Conservation (phyloP, 164 flowering plant genomes). For the Aristolochia californica region DNA sequence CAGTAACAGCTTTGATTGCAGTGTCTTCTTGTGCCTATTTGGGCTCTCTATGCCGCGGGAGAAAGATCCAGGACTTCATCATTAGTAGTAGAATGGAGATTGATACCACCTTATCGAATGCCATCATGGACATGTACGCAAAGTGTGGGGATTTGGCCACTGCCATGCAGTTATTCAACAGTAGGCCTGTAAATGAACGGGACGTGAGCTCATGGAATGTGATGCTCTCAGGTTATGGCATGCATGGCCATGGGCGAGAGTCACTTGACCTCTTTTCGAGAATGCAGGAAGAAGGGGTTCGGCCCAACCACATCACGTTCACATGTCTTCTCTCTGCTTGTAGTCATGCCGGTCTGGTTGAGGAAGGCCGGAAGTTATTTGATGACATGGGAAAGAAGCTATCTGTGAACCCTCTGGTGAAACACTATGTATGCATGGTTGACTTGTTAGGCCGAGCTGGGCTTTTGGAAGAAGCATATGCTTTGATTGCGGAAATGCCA, state of each 20-base stretch:
- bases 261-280: conserved; percentile 20
- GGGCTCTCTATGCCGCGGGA: conserved; percentile 28
- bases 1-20: conserved; percentile 30
- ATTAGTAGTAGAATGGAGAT: conserved; percentile 11
- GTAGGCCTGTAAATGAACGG: conserved; percentile 11
- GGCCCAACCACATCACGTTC: conserved; percentile 36
- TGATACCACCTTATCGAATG: conserved; percentile 24
- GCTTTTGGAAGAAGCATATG: conserved; percentile 22
- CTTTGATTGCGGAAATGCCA: conserved; percentile 30
- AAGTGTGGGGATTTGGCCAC: conserved; percentile 36
- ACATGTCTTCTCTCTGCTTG: conserved; percentile 35
- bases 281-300: conserved; percentile 29
- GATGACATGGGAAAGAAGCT: conserved; percentile 17
- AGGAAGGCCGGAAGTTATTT: conserved; percentile 34
- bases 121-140: conserved; percentile 39
- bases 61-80: conserved; percentile 24
- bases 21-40: conserved; percentile 34
- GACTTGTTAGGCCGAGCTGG: conserved; percentile 45
- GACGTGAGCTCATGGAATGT: conserved; percentile 33
- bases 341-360: conserved; percentile 38
- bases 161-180: conserved; percentile 22
- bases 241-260: conserved; percentile 32
- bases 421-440: conserved; percentile 44
- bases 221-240: conserved; percentile 35
- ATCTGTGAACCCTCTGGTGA: conserved; percentile 17